phyloP scores from a whole-genome alignment of 148 eudicot genomes.

The Cornus kousa region DNA sequence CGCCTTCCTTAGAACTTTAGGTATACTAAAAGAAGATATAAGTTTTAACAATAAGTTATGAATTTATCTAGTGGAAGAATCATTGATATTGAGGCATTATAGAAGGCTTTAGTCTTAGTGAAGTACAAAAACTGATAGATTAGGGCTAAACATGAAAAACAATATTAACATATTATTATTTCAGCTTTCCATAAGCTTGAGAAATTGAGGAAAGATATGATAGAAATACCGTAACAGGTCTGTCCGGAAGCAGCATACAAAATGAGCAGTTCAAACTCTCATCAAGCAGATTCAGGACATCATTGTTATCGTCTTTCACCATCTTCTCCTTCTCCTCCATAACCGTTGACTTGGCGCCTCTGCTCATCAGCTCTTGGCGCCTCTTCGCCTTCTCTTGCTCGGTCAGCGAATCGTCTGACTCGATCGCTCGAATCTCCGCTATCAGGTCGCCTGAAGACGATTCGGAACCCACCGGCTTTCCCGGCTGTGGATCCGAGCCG shows the following conservation, averaged over 20 bases:
- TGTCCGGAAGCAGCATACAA: constrained; percentile 79
- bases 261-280: constrained; percentile 70
- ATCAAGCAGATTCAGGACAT: constrained; percentile 40
- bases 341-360: constrained; percentile 11
- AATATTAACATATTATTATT: too few relatives aligned
- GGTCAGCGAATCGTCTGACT: constrained; percentile 41
- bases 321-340: constrained; percentile 3
- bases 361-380: constrained; percentile 62
- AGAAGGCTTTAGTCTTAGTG: background rate
- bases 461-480: constrained; percentile 1
- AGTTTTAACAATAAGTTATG: background rate
- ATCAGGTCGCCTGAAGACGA: constrained; percentile 33
- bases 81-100: background rate
- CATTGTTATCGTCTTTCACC: constrained; percentile 27
- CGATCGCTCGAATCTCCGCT: constrained; percentile 61
- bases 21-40: background rate
- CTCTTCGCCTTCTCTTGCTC: constrained; percentile 65
- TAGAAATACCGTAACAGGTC: constrained; percentile 67
- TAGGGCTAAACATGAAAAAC: too few relatives aligned
- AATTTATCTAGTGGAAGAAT: background rate
- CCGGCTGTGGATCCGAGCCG: constrained; percentile 1
- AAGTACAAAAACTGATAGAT: too few relatives aligned
- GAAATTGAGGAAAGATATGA: background rate
- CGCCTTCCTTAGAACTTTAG: background rate
- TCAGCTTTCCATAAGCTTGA: background rate